Evolutionary conservation across 495 filamentous ascomycete genomes (phyloP).

Genomic region (Podospora conica): DNA sequence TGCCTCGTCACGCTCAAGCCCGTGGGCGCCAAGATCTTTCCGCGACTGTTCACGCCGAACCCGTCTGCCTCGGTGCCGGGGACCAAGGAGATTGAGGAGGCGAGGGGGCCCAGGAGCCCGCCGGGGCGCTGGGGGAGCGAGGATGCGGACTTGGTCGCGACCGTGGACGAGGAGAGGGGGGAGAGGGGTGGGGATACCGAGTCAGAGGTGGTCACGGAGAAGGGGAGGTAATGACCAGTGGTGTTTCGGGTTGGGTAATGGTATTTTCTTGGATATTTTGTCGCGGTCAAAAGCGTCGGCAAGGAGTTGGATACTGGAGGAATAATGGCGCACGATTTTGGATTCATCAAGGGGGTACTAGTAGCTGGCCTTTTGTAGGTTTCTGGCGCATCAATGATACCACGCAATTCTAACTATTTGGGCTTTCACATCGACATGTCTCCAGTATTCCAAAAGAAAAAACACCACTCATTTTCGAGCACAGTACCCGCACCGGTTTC

Average conservation of each 20-base stretch:
- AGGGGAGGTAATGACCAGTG: not conserved
- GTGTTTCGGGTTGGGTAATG: not conserved
- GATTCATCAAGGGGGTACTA: not conserved
- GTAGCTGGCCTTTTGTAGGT: no score
- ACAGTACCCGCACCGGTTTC: no score
- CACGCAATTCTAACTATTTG: no score
- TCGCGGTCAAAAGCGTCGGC: not conserved
- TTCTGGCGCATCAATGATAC: no score
- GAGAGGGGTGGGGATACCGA: not conserved
- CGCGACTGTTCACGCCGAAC: not conserved
- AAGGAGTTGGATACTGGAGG: not conserved
- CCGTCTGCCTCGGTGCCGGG: not conserved
- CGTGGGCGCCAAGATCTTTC: not conserved
- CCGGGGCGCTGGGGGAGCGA: not conserved
- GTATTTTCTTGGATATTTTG: not conserved
- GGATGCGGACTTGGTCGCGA: not conserved
- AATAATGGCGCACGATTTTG: no score
- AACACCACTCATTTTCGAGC: no score
- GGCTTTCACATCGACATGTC: no score
- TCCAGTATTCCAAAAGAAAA: no score
- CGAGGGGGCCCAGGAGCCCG: not conserved
- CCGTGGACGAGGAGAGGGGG: not conserved
- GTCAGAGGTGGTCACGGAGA: not conserved
- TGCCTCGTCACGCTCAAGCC: slow-evolving; percentile 29
- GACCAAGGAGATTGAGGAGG: not conserved